Evolutionary conservation across 306 rosid species (phyloP), one percentile per base, ranked within the genome.

Genomic region (Quercus parvula): DNA sequence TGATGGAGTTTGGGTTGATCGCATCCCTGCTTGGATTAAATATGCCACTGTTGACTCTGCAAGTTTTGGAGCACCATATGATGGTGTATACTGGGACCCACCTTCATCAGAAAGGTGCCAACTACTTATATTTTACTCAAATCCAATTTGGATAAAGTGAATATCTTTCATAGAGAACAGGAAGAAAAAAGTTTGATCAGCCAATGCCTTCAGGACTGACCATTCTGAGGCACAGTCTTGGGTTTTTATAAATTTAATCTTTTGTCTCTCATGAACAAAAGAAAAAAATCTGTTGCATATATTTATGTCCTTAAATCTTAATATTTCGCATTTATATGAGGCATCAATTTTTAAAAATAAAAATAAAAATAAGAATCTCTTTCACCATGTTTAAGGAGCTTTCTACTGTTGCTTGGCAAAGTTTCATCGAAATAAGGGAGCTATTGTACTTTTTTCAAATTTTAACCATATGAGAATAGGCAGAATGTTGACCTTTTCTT

Each of bases 1-100:
- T 57, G 49, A 90, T 85, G 99, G 92, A 84, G 86, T 80, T 64
- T 95, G 99, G 97, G 88, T 84, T 73, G 97, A 95, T 71, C 98
- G 97, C 66, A 86, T 95, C 79, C 98, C 99, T 82, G 99, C 99
- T 79, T 95, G 99, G 99, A 90, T 95, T 64, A 85, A 81, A 88
- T 90, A 89, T 74, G 98, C 99, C 76, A 84, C 92, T 20, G 94
- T 76, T 62, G 98, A 95, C 79, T 84, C 99, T 63, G 69, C 91
- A 79, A 88, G 79, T 66, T 95, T 92, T 72, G 97, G 89, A 25
- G 97, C 94, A 11, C 92, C 98, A 4, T 95, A 92, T 38, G 97
- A 95, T 85, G 99, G 97, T 70, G 90, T 92, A 14, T 87, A 90
- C 70, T 95, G 97, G 98, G 97, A 92, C 79, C 98, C 98, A 56